Conservation (phyloP, 768 basidiomycete species). For the Kwoniella shandongensis region DNA sequence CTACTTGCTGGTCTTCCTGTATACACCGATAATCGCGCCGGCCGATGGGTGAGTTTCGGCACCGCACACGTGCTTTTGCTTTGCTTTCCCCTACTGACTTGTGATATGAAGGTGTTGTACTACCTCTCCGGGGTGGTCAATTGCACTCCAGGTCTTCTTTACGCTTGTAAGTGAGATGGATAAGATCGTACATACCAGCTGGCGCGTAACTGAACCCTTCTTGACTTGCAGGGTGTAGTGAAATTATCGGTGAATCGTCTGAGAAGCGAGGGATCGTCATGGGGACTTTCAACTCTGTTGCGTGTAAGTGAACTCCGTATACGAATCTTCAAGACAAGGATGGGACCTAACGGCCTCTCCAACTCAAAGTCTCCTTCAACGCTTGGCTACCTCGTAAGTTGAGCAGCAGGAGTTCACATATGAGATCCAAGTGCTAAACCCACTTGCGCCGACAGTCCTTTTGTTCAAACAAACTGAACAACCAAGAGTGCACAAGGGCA, state of each 20-base stretch:
- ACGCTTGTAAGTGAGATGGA: conserved; percentile 14
- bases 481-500: conserved; percentile 22
- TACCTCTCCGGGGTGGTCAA: conserved; percentile 25
- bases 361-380: conserved; percentile 19
- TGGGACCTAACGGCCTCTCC: not conserved
- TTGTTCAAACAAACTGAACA: conserved; percentile 29
- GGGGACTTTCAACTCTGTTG: conserved; percentile 29
- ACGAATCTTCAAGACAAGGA: not conserved
- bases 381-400: conserved; percentile 27
- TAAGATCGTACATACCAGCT: too few species aligned
- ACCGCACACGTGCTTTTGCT: too few species aligned
- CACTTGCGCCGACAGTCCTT: conserved; percentile 7
- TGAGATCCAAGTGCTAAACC: not conserved
- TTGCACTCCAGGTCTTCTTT: conserved; percentile 21
- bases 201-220: not conserved
- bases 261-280: conserved; percentile 28
- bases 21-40: conserved; percentile 12
- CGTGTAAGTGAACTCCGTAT: conserved; percentile 10
- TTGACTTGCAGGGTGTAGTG: conserved; percentile 17
- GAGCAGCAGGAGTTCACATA: too few species aligned
- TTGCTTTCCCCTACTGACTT: too few species aligned
- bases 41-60: too few species aligned
- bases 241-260: conserved; percentile 22
- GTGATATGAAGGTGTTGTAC: too few species aligned
- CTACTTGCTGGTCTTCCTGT: conserved; percentile 22